A percentile compares a stretch with the other conserved stretches of the same genome.
phyloP scores from a whole-genome alignment of 441 rosid genomes.

The Hura crepitans region DNA sequence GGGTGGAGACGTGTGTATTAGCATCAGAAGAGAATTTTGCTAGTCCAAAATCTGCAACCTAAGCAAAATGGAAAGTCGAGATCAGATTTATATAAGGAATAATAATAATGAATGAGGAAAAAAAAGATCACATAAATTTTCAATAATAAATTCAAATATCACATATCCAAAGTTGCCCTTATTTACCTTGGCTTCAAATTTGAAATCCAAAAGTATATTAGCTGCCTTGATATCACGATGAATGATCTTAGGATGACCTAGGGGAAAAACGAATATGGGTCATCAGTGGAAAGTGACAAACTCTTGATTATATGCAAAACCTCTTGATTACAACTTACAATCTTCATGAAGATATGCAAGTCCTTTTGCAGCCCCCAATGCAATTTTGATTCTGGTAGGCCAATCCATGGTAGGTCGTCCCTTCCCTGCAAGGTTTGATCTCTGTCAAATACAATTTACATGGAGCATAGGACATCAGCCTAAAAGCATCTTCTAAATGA shows the following conservation, averaged over 20 bases:
- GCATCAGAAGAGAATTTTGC: constrained; percentile 80
- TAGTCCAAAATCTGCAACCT: constrained; percentile 98
- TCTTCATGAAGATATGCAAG: constrained; percentile 98
- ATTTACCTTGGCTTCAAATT: constrained; percentile 90
- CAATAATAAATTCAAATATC: too few species aligned
- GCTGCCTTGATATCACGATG: constrained; percentile 95
- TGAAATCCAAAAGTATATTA: constrained; percentile 81
- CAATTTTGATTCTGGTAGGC: constrained; percentile 72
- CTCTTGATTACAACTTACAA: constrained; percentile 44
- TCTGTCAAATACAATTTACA: too few species aligned
- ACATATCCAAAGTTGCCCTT: neutral
- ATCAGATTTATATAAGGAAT: neutral
- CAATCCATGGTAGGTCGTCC: constrained; percentile 90
- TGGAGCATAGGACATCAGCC: too few species aligned
- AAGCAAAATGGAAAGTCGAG: constrained; percentile 13
- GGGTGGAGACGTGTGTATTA: constrained; percentile 90
- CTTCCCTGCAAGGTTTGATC: constrained; percentile 46
- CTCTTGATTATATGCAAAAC: neutral
- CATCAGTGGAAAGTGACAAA: neutral
- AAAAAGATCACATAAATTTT: too few species aligned
- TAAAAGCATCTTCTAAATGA: constrained; percentile 8
- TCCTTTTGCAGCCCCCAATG: constrained; percentile 96
- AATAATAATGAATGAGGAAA: too few species aligned
- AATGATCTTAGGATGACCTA: constrained; percentile 97
- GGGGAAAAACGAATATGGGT: constrained; percentile 8